Evolutionary conservation across 768 basidiomycete species (phyloP), one percentile per base, ranked within the genome.

Genomic region (Lentinula sp.): DNA sequence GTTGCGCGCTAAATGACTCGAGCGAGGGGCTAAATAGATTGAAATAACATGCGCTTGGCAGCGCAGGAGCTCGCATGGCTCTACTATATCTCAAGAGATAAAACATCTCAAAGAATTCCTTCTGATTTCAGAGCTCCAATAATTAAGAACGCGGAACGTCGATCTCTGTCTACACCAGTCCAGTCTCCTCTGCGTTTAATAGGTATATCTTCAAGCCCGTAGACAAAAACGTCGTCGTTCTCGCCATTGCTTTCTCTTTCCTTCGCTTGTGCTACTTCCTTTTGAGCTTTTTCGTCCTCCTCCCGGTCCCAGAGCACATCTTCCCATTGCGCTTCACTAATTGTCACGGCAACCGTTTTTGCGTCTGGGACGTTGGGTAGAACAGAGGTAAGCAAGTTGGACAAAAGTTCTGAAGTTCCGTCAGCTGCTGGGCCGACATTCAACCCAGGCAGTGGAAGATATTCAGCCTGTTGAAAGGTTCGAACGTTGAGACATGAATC

Each of bases 301-400:
- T 90, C 89, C 15, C 85, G 77, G 64, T 88, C 85, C 84, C 86
- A 91, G 32, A 91, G 74, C 1, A 91, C 85, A 65, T 92, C 91
- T 57, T 89, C 86, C 91, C 89, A 92, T 64, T 90, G 87, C 1
- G 82, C 77, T 59, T 90, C 88, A 56, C 85, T 87, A 62, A 90
- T 86, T 0, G 88, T 88, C 28, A 93, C 88, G 3, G 89, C 90
- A 20, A 86, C 86, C 8, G 86, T 88, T 68, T 82, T 88, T 12
- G 89, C 87, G 61, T 87, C 90, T 37, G 76, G 79, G 41, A 89
- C 78, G 63, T 86, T 87, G 12, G 91, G 91, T 16, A 93, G 78
- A 32, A 92, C 79, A 0, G 90, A 88, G 18, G 87, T 81, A 32
- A 93, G 74, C 23, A 93, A 77, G 67, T 90, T 87, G 4, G 88